A percentile compares a stretch with the other conserved stretches of the same genome.
These are phyloP conservation scores for Apocynum venetum DNA, from an alignment of 257 asterid species.

Conservation along the genomic window DNA sequence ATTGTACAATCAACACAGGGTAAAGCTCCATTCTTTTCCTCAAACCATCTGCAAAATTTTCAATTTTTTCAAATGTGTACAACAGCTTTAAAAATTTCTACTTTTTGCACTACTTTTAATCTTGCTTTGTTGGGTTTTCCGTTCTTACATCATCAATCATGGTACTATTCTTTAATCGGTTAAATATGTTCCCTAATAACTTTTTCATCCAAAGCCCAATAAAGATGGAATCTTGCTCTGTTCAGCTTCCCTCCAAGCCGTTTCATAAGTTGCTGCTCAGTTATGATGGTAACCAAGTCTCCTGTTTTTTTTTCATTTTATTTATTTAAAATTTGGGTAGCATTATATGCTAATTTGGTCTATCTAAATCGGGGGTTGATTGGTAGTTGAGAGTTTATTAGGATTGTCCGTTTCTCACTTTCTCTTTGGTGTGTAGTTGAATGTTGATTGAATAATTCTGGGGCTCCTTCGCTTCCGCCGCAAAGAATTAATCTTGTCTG, in stretches of 20 bases:
- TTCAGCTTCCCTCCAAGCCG: slow-evolving; percentile 25
- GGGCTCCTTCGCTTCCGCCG: not conserved
- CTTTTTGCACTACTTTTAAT: not conserved
- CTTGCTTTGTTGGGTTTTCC: not conserved
- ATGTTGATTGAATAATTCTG: not conserved
- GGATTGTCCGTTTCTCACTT: not conserved
- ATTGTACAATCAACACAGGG: not conserved
- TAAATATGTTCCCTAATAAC: slow-evolving; percentile 3
- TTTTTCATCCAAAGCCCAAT: slow-evolving; percentile 16
- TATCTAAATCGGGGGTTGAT: not conserved
- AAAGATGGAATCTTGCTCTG: slow-evolving; percentile 21
- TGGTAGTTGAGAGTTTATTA: slow-evolving; percentile 10
- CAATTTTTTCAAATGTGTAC: not conserved
- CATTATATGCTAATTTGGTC: not conserved
- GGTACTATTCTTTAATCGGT: slow-evolving; percentile 8
- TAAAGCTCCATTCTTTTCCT: not conserved
- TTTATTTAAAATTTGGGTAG: too few relatives aligned
- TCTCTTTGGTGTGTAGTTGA: not conserved
- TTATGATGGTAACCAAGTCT: not conserved
- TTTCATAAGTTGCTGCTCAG: slow-evolving; percentile 4
- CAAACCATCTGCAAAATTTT: not conserved
- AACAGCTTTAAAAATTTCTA: not conserved
- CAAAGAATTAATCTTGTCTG: not conserved
- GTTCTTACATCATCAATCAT: slow-evolving; percentile 4
- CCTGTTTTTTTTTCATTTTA: not conserved